Percentiles rank a stretch among this genome's conserved stretches.
phyloP scores from a whole-genome alignment of 805 yeast genomes.

The Lachancea quebecensis region DNA sequence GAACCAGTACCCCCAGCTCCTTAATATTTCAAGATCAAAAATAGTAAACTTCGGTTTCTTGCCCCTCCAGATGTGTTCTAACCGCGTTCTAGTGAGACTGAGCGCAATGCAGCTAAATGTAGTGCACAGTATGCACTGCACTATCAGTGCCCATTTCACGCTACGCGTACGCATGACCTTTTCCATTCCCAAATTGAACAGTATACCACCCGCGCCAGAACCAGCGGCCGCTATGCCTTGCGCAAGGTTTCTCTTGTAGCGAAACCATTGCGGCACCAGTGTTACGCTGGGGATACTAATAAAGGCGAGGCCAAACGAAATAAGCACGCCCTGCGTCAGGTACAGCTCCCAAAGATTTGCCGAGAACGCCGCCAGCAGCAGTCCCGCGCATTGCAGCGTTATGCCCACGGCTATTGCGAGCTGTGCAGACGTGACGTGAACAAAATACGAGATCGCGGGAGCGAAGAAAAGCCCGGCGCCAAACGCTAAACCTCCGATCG shows the following conservation, averaged over 20 bases:
- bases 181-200: slow-evolving; percentile 34
- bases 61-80: slow-evolving; percentile 5
- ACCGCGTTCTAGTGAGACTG: slow-evolving; percentile 34
- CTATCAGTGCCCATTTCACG: slow-evolving; percentile 30
- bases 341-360: slow-evolving; percentile 40
- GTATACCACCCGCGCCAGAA: slow-evolving; percentile 38
- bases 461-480: slow-evolving; percentile 46
- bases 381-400: slow-evolving; percentile 40
- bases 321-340: slow-evolving; percentile 2
- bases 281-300: slow-evolving; percentile 42
- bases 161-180: slow-evolving; percentile 26
- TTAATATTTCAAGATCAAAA: slow-evolving; percentile 38
- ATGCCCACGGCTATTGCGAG: slow-evolving; percentile 39
- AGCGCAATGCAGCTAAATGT: slow-evolving; percentile 27
- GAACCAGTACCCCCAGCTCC: slow-evolving; percentile 38
- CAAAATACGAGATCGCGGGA: slow-evolving; percentile 42
- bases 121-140: slow-evolving; percentile 32
- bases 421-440: slow-evolving; percentile 40
- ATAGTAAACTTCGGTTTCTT: slow-evolving; percentile 31
- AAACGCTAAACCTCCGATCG: slow-evolving; percentile 53
- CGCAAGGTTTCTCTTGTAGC: slow-evolving; percentile 37
- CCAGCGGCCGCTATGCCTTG: slow-evolving; percentile 34
- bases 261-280: slow-evolving; percentile 50
- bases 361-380: slow-evolving; percentile 46
- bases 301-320: slow-evolving; percentile 10